These are phyloP conservation scores for Pulveroboletus sp. DNA, from an alignment of 768 basidiomycete species.

Conservation along the genomic window DNA sequence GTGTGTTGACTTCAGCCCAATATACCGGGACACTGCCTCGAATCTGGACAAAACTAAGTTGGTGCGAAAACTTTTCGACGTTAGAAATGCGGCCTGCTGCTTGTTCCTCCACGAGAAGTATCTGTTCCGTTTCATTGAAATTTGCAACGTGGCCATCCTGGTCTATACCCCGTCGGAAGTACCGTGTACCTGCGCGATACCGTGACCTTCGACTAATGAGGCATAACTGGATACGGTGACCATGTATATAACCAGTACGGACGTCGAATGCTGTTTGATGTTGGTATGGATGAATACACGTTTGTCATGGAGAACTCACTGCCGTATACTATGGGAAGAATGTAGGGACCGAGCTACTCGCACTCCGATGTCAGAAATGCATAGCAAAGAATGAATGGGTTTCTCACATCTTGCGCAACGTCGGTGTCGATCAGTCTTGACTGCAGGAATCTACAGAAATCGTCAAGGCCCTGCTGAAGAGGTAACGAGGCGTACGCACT, in stretches of 20 bases:
- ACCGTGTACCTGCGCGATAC: conserved; percentile 93
- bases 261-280: conserved; percentile 74
- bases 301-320: conserved; percentile 56
- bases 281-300: conserved; percentile 1
- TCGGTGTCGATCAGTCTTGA: conserved; percentile 57
- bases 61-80: conserved; percentile 50
- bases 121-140: conserved; percentile 97
- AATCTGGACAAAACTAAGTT: conserved; percentile 89
- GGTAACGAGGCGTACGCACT: conserved; percentile 27
- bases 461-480: conserved; percentile 4
- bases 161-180: conserved; percentile 94
- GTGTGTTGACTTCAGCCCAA: conserved; percentile 95
- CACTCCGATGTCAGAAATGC: conserved; percentile 8
- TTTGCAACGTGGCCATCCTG: conserved; percentile 88
- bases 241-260: conserved; percentile 70
- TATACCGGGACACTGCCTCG: conserved; percentile 92
- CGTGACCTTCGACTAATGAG: conserved; percentile 94
- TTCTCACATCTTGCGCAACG: conserved; percentile 63
- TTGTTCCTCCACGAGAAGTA: conserved; percentile 72
- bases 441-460: conserved; percentile 46
- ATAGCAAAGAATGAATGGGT: background rate
- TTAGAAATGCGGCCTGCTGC: conserved; percentile 38
- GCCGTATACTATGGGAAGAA: conserved; percentile 92
- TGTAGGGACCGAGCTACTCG: conserved; percentile 76
- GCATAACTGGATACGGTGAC: conserved; percentile 74